These are phyloP conservation scores for Scedosporium apiospermum DNA, from an alignment of 2,329 filamentous ascomycete genomes.

Conservation along the genomic window DNA sequence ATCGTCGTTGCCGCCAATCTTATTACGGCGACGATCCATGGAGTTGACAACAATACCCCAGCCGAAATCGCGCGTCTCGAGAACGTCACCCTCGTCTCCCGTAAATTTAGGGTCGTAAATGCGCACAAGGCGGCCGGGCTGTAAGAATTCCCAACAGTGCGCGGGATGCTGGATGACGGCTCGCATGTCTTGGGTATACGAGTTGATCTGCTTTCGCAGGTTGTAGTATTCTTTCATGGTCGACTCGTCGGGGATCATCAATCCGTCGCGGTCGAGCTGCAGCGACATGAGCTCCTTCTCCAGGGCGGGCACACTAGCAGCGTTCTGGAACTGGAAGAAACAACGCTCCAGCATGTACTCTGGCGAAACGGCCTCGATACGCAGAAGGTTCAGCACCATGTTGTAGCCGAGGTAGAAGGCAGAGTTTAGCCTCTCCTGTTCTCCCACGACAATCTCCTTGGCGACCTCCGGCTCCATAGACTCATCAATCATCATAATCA, in stretches of 20 bases:
- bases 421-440: slow-evolving; percentile 95
- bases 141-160: slow-evolving; percentile 75
- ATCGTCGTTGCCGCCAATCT: slow-evolving; percentile 54
- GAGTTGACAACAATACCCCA: slow-evolving; percentile 87
- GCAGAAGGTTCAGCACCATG: slow-evolving; percentile 93
- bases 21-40: slow-evolving; percentile 53
- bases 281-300: slow-evolving; percentile 76
- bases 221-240: slow-evolving; percentile 93
- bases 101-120: slow-evolving; percentile 58
- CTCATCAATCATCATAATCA: slow-evolving; percentile 99
- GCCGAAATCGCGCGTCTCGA: slow-evolving; percentile 57
- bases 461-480: slow-evolving; percentile 93
- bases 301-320: slow-evolving; percentile 70
- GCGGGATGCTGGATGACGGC: slow-evolving; percentile 86
- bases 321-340: slow-evolving; percentile 97
- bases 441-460: slow-evolving; percentile 88
- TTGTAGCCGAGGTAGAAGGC: slow-evolving; percentile 98
- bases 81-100: slow-evolving; percentile 27
- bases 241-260: slow-evolving; percentile 75
- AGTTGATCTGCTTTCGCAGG: slow-evolving; percentile 72
- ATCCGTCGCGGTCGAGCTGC: slow-evolving; percentile 62
- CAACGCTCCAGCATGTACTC: slow-evolving; percentile 98
- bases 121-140: slow-evolving; percentile 77
- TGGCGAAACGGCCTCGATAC: slow-evolving; percentile 98
- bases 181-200: slow-evolving; percentile 81